Conservation (phyloP, 495 filamentous ascomycete species). For the Aspergillus funiculosus region DNA sequence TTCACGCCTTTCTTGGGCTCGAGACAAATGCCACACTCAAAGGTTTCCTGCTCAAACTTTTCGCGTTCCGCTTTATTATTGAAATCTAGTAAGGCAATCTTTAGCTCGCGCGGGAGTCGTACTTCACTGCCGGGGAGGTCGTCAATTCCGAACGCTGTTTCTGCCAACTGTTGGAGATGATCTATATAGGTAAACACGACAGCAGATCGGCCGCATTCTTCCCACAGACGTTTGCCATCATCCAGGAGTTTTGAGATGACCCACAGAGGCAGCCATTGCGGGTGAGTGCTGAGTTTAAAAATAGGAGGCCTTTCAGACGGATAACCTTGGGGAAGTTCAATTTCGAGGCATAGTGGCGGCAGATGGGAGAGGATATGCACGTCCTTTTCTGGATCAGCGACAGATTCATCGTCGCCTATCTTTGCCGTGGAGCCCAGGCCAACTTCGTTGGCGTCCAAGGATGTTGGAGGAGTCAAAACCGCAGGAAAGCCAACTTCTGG, state of each 20-base stretch:
- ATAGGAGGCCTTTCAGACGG: conserved; percentile 61
- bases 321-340: conserved; percentile 70
- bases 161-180: conserved; percentile 72
- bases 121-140: conserved; percentile 43
- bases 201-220: conserved; percentile 69
- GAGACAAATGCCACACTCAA: conserved; percentile 84
- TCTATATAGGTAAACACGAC: conserved; percentile 85
- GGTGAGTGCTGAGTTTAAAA: conserved; percentile 57
- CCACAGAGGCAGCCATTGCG: conserved; percentile 63
- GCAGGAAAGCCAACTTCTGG: conserved; percentile 35
- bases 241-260: conserved; percentile 53
- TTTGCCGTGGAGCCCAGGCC: conserved; percentile 19
- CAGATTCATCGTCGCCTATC: conserved; percentile 17
- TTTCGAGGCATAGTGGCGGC: conserved; percentile 63
- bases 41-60: conserved; percentile 77
- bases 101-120: conserved; percentile 47
- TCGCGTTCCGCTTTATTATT: conserved; percentile 65
- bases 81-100: conserved; percentile 70
- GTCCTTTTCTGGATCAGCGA: conserved; percentile 34
- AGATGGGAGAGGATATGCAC: conserved; percentile 65
- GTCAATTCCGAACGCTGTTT: conserved; percentile 68
- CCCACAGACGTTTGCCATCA: conserved; percentile 66
- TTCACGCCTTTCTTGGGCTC: conserved; percentile 84
- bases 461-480: conserved; percentile 44
- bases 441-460: conserved; percentile 30